Evolutionary conservation across 2,329 filamentous ascomycete species (phyloP).

Genomic region (Neofusicoccum ribis): DNA sequence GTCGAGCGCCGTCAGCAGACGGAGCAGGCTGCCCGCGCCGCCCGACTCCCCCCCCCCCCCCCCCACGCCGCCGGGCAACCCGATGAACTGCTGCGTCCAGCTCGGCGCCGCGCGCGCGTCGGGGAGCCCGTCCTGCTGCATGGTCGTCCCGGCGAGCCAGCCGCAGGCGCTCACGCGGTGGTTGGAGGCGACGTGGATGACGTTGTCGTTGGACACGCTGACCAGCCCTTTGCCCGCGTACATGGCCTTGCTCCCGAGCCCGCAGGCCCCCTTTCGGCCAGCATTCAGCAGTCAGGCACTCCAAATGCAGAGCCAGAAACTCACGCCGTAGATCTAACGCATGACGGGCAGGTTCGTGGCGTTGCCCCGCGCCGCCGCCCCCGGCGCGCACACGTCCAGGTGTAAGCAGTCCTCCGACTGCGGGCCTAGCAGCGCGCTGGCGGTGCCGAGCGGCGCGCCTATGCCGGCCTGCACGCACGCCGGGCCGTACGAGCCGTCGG

Average conservation of each 20-base stretch:
- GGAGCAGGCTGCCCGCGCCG: slow-evolving; percentile 50
- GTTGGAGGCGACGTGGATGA: slow-evolving; percentile 40
- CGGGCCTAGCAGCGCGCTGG: too few species aligned
- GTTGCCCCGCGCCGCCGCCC: too few species aligned
- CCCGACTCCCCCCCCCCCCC: too few species aligned
- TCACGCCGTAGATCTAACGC: slow-evolving; percentile 43
- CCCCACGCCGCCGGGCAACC: slow-evolving; percentile 43
- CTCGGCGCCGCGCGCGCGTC: slow-evolving; percentile 24
- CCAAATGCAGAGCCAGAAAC: slow-evolving; percentile 29
- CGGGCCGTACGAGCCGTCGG: too few species aligned
- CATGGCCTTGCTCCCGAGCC: not conserved
- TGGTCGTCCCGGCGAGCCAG: too few species aligned
- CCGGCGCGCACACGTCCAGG: too few species aligned
- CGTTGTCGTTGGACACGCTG: slow-evolving; percentile 32
- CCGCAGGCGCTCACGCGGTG: too few species aligned
- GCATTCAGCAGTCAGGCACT: slow-evolving; percentile 37
- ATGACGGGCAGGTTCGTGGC: too few species aligned
- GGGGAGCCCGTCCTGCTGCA: too few species aligned
- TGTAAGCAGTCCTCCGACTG: too few species aligned
- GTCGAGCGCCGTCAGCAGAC: slow-evolving; percentile 41
- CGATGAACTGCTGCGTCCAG: slow-evolving; percentile 52
- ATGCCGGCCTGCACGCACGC: too few species aligned
- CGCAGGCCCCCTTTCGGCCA: not conserved
- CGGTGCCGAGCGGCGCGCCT: too few species aligned
- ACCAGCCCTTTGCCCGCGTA: slow-evolving; percentile 39